Percentiles rank a stretch among this genome's conserved stretches.
phyloP scores from a whole-genome alignment of 352 stramenopile genomes.

The Phytophthora pistaciae region DNA sequence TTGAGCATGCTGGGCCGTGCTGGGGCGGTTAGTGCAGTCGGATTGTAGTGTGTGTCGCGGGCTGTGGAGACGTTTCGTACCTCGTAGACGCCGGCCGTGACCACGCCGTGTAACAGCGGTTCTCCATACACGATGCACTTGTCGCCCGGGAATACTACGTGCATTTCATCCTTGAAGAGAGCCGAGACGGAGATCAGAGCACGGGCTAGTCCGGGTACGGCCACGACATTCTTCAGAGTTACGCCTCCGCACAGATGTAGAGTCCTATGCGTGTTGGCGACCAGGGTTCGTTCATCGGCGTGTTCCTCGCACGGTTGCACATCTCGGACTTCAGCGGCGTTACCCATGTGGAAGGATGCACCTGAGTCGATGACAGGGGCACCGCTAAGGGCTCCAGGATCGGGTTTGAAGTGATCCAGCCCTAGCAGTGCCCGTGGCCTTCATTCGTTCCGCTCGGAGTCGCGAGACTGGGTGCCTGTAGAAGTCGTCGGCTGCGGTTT shows the following conservation, averaged over 20 bases:
- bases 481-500: neutral
- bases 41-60: no score
- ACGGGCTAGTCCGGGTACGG: neutral
- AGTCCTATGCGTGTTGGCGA: no score
- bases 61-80: no score
- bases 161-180: neutral
- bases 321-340: neutral
- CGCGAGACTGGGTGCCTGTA: no score
- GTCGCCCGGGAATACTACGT: neutral
- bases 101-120: neutral
- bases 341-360: constrained; percentile 12
- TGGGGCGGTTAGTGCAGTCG: no score
- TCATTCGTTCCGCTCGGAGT: constrained; percentile 5
- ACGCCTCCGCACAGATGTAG: no score
- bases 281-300: neutral
- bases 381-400: neutral
- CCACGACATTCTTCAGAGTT: neutral
- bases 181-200: constrained; percentile 4
- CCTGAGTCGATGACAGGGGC: constrained; percentile 2
- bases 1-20: neutral
- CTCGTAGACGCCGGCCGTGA: neutral
- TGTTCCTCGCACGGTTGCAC: neutral
- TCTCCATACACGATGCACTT: neutral
- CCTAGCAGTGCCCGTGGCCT: constrained; percentile 6
- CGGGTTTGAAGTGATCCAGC: constrained; percentile 3